A percentile compares a stretch with the other conserved stretches of the same genome.
Evolutionary conservation across 208 protist species (phyloP).

Genomic region (Leptomonas pyrrhocoris): DNA sequence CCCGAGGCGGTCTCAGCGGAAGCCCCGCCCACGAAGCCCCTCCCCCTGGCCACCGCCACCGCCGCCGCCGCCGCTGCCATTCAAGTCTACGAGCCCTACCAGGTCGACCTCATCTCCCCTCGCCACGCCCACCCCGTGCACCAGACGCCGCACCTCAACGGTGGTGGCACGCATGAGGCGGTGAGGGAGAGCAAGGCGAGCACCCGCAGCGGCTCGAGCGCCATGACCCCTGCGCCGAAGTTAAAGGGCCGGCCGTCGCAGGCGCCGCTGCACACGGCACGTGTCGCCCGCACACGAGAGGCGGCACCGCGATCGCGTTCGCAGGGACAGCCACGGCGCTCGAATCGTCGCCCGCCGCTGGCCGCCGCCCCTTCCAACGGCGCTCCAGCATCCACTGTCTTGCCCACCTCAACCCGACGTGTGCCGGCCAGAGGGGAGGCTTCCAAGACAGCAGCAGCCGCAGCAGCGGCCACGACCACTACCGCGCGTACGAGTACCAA

Average conservation of each 20-base stretch:
- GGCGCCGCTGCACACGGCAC: constrained; percentile 11
- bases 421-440: not conserved
- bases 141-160: not conserved
- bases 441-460: not conserved
- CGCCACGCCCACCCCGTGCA: not conserved
- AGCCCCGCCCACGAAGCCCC: not conserved
- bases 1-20: not conserved
- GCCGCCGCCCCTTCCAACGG: not conserved
- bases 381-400: not conserved
- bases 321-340: not conserved
- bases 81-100: constrained; percentile 23
- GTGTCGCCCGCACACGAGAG: not conserved
- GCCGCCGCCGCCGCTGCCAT: not conserved
- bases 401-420: constrained; percentile 6
- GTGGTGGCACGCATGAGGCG: not conserved
- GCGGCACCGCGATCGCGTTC: not conserved
- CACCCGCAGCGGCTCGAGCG: not conserved
- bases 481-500: not conserved
- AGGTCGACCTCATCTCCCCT: constrained; percentile 8
- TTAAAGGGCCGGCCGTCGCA: constrained; percentile 12
- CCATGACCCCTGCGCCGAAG: not conserved
- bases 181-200: not conserved
- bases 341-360: not conserved
- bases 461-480: not conserved
- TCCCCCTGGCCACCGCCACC: not conserved